Conservation (phyloP, 2,329 filamentous ascomycete species). For the Pseudocercospora musae region DNA sequence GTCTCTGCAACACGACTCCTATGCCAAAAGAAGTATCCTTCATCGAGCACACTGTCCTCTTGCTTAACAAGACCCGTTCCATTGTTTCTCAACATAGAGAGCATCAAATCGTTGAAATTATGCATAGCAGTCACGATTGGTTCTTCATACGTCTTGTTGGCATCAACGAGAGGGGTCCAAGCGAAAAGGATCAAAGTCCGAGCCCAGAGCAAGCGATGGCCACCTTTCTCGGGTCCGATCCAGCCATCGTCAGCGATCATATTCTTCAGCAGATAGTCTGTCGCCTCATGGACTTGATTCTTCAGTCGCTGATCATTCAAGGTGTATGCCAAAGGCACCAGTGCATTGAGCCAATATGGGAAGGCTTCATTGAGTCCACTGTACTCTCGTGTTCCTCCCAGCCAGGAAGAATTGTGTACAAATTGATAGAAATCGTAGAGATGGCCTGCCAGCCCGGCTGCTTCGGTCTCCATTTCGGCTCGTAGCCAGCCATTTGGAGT, state of each 20-base stretch:
- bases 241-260: conserved; percentile 54
- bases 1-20: conserved; percentile 43
- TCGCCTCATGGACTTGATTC: conserved; percentile 45
- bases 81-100: conserved; percentile 56
- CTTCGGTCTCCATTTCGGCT: conserved; percentile 49
- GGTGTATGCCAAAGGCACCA: conserved; percentile 56
- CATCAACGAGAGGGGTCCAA: conserved; percentile 50
- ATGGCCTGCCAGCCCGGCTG: conserved; percentile 53
- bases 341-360: conserved; percentile 58
- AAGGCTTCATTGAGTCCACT: conserved; percentile 53
- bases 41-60: conserved; percentile 42
- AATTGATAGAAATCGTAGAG: conserved; percentile 54
- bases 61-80: conserved; percentile 51
- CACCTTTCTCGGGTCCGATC: conserved; percentile 52
- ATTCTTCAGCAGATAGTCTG: conserved; percentile 47
- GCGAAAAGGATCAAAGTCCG: conserved; percentile 52
- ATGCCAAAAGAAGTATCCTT: conserved; percentile 34
- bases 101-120: conserved; percentile 49
- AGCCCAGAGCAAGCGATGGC: conserved; percentile 52
- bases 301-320: conserved; percentile 50
- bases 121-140: conserved; percentile 51
- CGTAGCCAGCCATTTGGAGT: conserved; percentile 52
- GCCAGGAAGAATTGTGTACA: conserved; percentile 52
- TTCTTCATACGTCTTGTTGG: conserved; percentile 43
- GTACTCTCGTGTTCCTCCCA: conserved; percentile 53